Base-by-base conservation (phyloP, 345 rosid genomes). In the Trapa incisa region DNA sequence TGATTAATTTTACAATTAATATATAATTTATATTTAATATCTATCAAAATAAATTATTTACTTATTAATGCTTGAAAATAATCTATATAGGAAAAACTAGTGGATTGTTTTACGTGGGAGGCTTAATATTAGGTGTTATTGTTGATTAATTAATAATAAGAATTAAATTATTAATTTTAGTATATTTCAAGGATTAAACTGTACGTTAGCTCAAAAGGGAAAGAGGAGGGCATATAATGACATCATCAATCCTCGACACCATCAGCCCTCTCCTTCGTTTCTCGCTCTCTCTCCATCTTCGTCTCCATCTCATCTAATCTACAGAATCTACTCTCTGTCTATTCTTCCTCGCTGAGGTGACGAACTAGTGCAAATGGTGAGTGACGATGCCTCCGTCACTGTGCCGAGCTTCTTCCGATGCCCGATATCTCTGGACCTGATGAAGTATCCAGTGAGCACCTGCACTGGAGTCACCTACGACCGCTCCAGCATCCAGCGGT, bases 381-480 rank as follows among this genome's bases (percentile, higher is more conserved):
- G 84, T 64, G 91, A 94, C 65, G 87, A 86, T 71, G 71, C 80
- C 74, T 84, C 66, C 86, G 79, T 87, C 76, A 81, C 89, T 69
- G 76, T 87, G 48, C 99, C 99, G 52, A 85, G 76, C 77, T 79
- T 83, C 75, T 94, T 94, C 80, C 81, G 76, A 64, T 94, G 99
- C 67, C 99, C 99, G 17, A 91, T 94, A 38, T 87, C 97, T 8
- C 86, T 94, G 0, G 99, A 94, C 75, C 89, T 94, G 17, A 94
- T 94, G 99, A 81, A 70, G 67, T 91, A 96, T 8, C 97, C 99
- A 0, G 97, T 95, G 36, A 95, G 90, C 74, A 87, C 91, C 71
- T 85, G 84, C 81, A 95, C 99, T 42, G 97, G 99, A 38, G 89
- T 95, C 15, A 95, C 99, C 50, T 91, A 95, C 81, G 99, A 95